Evolutionary conservation across 1,284 basidiomycete species (phyloP).

Genomic region (Naganishia liquefaciens): DNA sequence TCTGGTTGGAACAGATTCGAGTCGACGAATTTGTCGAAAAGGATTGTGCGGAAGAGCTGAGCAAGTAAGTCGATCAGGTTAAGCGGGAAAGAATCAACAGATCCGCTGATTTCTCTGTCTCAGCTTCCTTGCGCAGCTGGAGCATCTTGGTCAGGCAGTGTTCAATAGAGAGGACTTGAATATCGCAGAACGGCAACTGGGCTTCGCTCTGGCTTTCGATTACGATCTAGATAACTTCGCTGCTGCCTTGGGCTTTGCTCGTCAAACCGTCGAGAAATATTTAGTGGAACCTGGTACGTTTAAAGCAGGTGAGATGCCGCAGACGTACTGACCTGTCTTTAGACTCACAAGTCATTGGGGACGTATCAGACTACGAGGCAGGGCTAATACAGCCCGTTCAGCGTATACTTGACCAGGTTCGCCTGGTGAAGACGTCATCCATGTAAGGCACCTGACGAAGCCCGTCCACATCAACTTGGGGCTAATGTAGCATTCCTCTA

Average conservation of each 20-base stretch:
- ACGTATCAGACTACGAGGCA: conserved; percentile 68
- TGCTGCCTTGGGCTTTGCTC: conserved; percentile 80
- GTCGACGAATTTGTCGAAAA: conserved; percentile 87
- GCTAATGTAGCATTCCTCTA: conserved; percentile 44
- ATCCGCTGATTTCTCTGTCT: neutral
- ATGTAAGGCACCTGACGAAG: conserved; percentile 61
- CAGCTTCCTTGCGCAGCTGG: conserved; percentile 85
- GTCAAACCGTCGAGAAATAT: conserved; percentile 73
- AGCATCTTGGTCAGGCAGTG: conserved; percentile 82
- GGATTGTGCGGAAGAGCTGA: conserved; percentile 85
- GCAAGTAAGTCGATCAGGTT: conserved; percentile 62
- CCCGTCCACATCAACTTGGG: neutral
- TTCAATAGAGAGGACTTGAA: conserved; percentile 79
- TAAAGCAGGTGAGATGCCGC: neutral
- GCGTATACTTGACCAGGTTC: conserved; percentile 74
- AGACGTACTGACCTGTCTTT: conserved; percentile 29
- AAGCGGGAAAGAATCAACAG: conserved; percentile 4
- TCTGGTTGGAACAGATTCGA: conserved; percentile 79
- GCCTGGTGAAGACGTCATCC: conserved; percentile 74
- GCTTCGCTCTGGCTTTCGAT: conserved; percentile 75
- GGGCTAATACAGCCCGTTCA: conserved; percentile 79
- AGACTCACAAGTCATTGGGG: conserved; percentile 73
- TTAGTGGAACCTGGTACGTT: conserved; percentile 71
- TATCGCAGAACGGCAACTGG: conserved; percentile 82
- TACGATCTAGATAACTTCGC: conserved; percentile 88